Evolutionary conservation across 768 basidiomycete species (phyloP).

Genomic region (Hirschioporus abietinus): DNA sequence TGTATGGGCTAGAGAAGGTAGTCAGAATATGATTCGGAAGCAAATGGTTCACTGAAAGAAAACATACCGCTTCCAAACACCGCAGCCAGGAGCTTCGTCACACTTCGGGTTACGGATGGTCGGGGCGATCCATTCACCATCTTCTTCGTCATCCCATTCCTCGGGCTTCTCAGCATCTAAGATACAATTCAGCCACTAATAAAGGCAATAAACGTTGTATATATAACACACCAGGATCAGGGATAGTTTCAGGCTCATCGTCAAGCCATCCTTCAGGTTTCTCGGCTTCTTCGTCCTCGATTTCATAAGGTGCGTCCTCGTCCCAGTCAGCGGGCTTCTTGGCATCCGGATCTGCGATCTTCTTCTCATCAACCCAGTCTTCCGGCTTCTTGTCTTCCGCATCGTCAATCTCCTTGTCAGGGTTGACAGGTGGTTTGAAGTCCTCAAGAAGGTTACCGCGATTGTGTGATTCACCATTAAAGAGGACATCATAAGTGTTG

Average conservation of each 20-base stretch:
- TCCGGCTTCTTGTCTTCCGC: conserved; percentile 84
- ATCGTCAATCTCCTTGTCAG: conserved; percentile 89
- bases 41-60: background rate
- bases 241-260: conserved; percentile 70
- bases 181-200: conserved; percentile 6
- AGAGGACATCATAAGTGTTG: conserved; percentile 87
- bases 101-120: conserved; percentile 88
- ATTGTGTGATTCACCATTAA: conserved; percentile 81
- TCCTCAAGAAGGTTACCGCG: conserved; percentile 86
- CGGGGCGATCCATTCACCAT: conserved; percentile 97
- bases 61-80: conserved; percentile 81
- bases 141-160: conserved; percentile 99
- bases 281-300: conserved; percentile 77
- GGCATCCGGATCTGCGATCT: conserved; percentile 80
- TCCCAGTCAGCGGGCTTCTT: conserved; percentile 97
- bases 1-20: conserved; percentile 53
- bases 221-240: conserved; percentile 70
- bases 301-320: conserved; percentile 91
- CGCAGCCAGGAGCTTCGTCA: conserved; percentile 86
- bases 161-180: conserved; percentile 89
- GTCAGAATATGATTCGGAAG: conserved; percentile 5
- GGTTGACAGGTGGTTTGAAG: conserved; percentile 92
- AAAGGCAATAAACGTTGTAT: background rate
- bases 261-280: conserved; percentile 98
- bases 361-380: conserved; percentile 89